Evolutionary conservation across 208 protist species (phyloP).

Genomic region (Leishmania aethiopica): DNA sequence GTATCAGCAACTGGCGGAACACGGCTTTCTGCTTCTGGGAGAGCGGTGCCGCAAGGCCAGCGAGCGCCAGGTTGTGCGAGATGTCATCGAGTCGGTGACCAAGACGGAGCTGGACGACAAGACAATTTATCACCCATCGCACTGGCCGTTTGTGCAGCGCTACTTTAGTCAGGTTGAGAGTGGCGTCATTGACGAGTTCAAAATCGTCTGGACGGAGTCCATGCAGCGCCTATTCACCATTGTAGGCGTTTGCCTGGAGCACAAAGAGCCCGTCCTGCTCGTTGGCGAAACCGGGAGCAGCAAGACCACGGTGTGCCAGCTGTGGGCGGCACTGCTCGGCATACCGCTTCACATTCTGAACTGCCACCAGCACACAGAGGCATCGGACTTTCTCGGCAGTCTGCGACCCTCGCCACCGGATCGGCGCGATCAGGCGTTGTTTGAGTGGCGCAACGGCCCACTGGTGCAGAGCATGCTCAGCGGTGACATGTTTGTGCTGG

Average conservation of each 20-base stretch:
- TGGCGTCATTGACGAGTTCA: constrained; percentile 78
- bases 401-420: constrained; percentile 86
- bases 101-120: constrained; percentile 77
- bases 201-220: constrained; percentile 96
- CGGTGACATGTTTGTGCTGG: constrained; percentile 99
- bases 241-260: constrained; percentile 93
- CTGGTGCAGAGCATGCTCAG: constrained; percentile 98
- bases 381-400: constrained; percentile 98
- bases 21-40: constrained; percentile 98
- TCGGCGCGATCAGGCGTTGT: constrained; percentile 89
- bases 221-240: constrained; percentile 97
- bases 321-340: constrained; percentile 90
- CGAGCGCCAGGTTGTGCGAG: constrained; percentile 95
- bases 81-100: constrained; percentile 86
- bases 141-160: constrained; percentile 85
- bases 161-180: constrained; percentile 72
- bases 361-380: constrained; percentile 99
- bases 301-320: constrained; percentile 98
- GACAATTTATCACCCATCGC: constrained; percentile 65
- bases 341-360: constrained; percentile 97
- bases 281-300: constrained; percentile 99
- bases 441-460: constrained; percentile 99
- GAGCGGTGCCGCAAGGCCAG: constrained; percentile 95
- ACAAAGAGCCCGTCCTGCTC: constrained; percentile 97
- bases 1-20: constrained; percentile 95